Conservation (phyloP, 495 filamentous ascomycete genomes). For the Pseudevernia furfuracea region DNA sequence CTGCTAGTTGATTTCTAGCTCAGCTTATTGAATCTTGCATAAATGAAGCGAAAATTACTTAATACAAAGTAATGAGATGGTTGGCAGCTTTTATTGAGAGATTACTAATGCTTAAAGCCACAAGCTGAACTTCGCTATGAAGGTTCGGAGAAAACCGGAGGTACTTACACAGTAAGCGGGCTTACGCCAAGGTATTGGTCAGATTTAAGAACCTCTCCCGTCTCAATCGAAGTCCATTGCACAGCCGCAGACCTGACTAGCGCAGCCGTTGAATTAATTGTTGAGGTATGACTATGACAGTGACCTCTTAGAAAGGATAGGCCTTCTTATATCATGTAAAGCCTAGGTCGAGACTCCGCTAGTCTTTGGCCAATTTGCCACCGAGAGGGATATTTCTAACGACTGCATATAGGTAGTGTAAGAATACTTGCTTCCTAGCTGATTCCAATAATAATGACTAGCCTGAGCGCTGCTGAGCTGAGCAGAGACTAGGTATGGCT, state of each 20-base stretch:
- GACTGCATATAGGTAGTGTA: too few species aligned
- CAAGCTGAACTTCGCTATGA: background rate
- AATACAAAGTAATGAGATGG: background rate
- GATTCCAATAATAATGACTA: too few species aligned
- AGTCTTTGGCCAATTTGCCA: too few species aligned
- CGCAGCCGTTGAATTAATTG: background rate
- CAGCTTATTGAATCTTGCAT: background rate
- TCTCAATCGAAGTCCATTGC: background rate
- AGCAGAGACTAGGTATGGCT: background rate
- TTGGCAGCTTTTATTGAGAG: background rate
- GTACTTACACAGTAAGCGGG: background rate
- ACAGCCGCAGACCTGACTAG: background rate
- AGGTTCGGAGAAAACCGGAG: too few species aligned
- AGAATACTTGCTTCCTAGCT: too few species aligned
- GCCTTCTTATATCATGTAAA: too few species aligned
- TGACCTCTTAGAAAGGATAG: too few species aligned
- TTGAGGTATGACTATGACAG: too few species aligned
- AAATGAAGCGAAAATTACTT: background rate
- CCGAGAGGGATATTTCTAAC: too few species aligned
- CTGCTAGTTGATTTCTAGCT: too few species aligned
- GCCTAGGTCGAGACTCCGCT: too few species aligned
- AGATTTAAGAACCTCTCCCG: background rate
- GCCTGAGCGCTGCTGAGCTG: too few species aligned
- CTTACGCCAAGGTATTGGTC: background rate
- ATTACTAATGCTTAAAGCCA: background rate